Base-by-base conservation (phyloP, 306 rosid genomes). In the Cyclanthera cordifolia region DNA sequence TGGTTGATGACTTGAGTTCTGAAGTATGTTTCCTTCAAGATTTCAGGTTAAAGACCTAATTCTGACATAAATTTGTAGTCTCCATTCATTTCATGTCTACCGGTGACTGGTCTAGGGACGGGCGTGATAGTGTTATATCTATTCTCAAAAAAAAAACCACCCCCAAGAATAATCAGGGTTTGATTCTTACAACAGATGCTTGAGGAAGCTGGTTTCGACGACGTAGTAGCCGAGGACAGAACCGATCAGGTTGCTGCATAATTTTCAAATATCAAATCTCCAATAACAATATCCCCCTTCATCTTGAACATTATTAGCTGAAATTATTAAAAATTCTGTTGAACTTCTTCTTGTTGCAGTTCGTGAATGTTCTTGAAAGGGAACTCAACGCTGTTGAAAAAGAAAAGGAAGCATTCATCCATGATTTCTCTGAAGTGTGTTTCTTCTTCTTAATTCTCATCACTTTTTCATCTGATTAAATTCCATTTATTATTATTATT, bases 361-460 rank as follows among this genome's bases (percentile, higher is more conserved):
- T 93, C 50, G 75, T 82, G 69, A 75, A 73, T 72, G 87, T 85
- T 77, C 77, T 93, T 64, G 66, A 74, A 59, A 83, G 59, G 77
- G 99, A 93, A 80, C 74, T 93, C 47, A 8, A 67, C 19, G 82
- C 80, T 21, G 81, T 93, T 21, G 94, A 90, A 86, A 80, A 82
- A 73, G 82, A 80, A 17, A 87, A 78, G 83, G 86, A 83, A 0
- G 76, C 74, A 21, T 86, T 93, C 79, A 69, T 90, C 63, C 1
- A 15, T 7, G 99, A 90, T 74, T 85, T 93, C 46, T 78, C 96
- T 25, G 77, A 86, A 57, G 99, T 93, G 72, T 53, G 84, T 80
- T 53, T 54, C 9, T 24, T 54, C 9, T 24, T 25, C 58, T 53
- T 53, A 32, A 4, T 54, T 3, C 17, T 54, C 8, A 23, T 24